These are phyloP conservation scores for Annulohypoxylon maeteangense DNA, from an alignment of 495 filamentous ascomycete genomes.

Conservation along the genomic window DNA sequence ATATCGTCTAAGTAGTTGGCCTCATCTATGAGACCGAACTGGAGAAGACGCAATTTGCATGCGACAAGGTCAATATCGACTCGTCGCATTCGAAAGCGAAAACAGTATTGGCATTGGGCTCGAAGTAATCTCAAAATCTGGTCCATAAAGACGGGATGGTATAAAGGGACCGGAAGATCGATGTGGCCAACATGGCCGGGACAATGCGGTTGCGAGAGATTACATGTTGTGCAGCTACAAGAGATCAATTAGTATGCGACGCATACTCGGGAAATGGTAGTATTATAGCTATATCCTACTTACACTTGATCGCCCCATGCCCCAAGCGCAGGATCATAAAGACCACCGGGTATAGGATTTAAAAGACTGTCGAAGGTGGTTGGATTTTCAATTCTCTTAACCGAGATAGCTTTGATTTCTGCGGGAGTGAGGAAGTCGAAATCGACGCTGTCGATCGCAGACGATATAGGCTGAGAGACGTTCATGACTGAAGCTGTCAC, in stretches of 20 bases:
- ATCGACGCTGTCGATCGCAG: conserved; percentile 84
- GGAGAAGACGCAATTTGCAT: conserved; percentile 88
- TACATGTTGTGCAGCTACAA: conserved; percentile 87
- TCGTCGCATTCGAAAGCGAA: conserved; percentile 78
- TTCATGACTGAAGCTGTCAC: conserved; percentile 66
- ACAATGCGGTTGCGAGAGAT: conserved; percentile 78
- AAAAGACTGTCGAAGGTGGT: conserved; percentile 88
- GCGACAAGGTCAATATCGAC: conserved; percentile 75
- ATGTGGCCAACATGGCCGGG: conserved; percentile 96
- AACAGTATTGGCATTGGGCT: conserved; percentile 90
- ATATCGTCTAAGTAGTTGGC: conserved; percentile 71
- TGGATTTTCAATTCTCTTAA: conserved; percentile 89
- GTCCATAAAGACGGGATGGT: conserved; percentile 94
- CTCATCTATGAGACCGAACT: conserved; percentile 82
- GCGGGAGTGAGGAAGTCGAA: conserved; percentile 83
- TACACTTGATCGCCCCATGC: conserved; percentile 85
- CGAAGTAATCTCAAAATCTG: conserved; percentile 85
- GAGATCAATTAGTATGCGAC: conserved; percentile 32
- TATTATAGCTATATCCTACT: conserved; percentile 47
- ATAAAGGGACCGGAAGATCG: conserved; percentile 89
- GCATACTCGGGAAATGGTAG: neutral
- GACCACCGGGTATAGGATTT: conserved; percentile 84
- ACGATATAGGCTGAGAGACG: conserved; percentile 88
- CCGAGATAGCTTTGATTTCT: conserved; percentile 89
- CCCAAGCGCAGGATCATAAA: conserved; percentile 95